A percentile compares a stretch with the other conserved stretches of the same genome.
Conservation (phyloP, 2,329 filamentous ascomycete genomes). For the Fusarium protoensiforme region DNA sequence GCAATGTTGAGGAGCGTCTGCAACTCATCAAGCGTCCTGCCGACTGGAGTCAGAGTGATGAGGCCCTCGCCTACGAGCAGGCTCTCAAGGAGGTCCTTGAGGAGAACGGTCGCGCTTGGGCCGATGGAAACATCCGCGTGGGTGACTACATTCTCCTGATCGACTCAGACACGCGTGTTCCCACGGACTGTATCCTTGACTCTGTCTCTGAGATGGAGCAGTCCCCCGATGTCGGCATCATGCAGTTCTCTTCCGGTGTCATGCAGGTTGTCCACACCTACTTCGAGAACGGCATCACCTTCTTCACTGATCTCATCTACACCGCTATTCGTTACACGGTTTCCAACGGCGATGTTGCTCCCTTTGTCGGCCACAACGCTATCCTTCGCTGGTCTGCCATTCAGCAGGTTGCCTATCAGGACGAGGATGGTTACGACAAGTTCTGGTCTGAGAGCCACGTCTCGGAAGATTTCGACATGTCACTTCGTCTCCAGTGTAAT, state of each 20-base stretch:
- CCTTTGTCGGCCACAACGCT: constrained; percentile 85
- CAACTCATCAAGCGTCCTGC: constrained; percentile 64
- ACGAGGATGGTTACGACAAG: constrained; percentile 79
- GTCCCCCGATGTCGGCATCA: constrained; percentile 80
- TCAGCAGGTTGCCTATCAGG: constrained; percentile 77
- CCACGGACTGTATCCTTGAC: constrained; percentile 80
- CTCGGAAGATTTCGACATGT: constrained; percentile 86
- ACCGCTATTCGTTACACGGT: constrained; percentile 82
- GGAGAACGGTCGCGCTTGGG: constrained; percentile 78
- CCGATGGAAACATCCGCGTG: constrained; percentile 85
- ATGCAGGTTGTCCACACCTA: constrained; percentile 83
- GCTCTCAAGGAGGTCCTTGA: constrained; percentile 74
- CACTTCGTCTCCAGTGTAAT: constrained; percentile 76
- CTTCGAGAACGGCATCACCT: constrained; percentile 77
- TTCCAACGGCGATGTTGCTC: constrained; percentile 79
- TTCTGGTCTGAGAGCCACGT: constrained; percentile 86
- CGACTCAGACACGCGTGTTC: constrained; percentile 83
- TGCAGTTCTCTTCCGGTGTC: constrained; percentile 81
- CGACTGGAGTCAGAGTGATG: constrained; percentile 76
- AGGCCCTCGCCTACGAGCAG: constrained; percentile 73
- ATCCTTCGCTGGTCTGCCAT: constrained; percentile 80
- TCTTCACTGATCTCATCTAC: constrained; percentile 81
- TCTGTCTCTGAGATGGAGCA: constrained; percentile 86
- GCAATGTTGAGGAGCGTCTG: constrained; percentile 77
- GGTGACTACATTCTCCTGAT: constrained; percentile 83